Evolutionary conservation across 768 basidiomycete genomes (phyloP).

Genomic region (Lactarius tabidus): DNA sequence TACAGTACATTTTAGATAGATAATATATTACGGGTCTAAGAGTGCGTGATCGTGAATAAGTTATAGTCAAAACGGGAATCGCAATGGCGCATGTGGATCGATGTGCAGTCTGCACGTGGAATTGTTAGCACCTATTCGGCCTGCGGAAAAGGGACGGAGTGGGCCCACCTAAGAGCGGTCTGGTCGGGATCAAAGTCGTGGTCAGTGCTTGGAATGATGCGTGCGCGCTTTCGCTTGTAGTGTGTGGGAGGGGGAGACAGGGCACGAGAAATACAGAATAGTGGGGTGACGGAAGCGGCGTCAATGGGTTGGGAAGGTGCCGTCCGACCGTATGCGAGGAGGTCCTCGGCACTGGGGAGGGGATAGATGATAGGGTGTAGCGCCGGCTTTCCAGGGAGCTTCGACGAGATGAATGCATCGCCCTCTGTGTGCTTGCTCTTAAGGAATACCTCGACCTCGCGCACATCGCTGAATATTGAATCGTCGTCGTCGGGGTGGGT

Average conservation of each 20-base stretch:
- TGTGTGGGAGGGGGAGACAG: constrained; percentile 18
- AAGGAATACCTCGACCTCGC: neutral
- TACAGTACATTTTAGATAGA: constrained; percentile 9
- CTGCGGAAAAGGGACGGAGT: neutral
- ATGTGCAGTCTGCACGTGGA: constrained; percentile 3
- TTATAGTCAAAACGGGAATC: constrained; percentile 18
- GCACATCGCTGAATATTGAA: neutral
- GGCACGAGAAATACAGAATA: neutral
- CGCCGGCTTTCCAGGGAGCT: neutral
- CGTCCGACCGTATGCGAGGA: constrained; percentile 11
- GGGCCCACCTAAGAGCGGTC: constrained; percentile 14
- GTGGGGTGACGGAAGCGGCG: neutral
- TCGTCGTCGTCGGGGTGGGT: constrained; percentile 4
- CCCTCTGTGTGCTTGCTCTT: neutral
- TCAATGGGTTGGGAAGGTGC: neutral
- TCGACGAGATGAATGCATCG: neutral
- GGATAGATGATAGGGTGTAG: constrained; percentile 20
- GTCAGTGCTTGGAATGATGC: constrained; percentile 11
- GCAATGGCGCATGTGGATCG: neutral
- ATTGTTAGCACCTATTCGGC: neutral
- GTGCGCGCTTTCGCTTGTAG: constrained; percentile 20
- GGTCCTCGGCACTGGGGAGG: constrained; percentile 11
- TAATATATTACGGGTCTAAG: constrained; percentile 10
- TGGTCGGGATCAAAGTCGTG: constrained; percentile 9
- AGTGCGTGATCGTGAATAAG: neutral